Evolutionary conservation across 257 asterid species (phyloP), one percentile per base, ranked within the genome.

Genomic region (Voacanga thouarsii): DNA sequence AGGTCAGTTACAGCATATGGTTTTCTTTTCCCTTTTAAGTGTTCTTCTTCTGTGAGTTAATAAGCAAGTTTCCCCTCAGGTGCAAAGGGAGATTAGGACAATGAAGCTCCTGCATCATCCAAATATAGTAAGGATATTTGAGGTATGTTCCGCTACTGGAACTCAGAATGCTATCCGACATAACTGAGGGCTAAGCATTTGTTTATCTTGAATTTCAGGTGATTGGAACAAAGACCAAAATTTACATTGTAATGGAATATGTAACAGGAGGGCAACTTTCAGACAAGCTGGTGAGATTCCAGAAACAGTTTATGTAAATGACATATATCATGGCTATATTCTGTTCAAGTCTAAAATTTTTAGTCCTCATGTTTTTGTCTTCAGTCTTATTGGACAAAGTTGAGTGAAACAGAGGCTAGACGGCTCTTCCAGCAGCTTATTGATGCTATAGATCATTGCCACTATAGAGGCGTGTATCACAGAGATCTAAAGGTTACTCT

Each of bases 361-460:
- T 6, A 63, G 33, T 45, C 10, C 7, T 33, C 8, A 0, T 44
- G 49, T 68, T 75, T 59, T 24, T 49, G 12, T 3, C 30, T 12
- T 50, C 75, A 79, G 85, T 60, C 86, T 23, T 75, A 65, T 14
- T 3, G 24, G 80, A 63, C 47, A 45, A 79, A 50, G 39, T 65
- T 83, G 47, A 47, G 56, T 24, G 86, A 79, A 57, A 64, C 11
- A 14, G 83, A 83, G n/a, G 86, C 83, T 30, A 83, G 83, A 56
- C 53, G 41, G 72, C 74, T 70, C 66, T 83, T 83, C 79, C 83
- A 83, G 59, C 86, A 79, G 81, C 80, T 83, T 45, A 76, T 83
- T 14, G 86, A 83, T 49, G 86, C 86, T 3, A 75, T 83, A 15
- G 83, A 80, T 75, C 80, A 79, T 56, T 83, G 86, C 76, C 86